Conservation (phyloP, 1,139 yeast species). For the Meyerozyma smithsonii region DNA sequence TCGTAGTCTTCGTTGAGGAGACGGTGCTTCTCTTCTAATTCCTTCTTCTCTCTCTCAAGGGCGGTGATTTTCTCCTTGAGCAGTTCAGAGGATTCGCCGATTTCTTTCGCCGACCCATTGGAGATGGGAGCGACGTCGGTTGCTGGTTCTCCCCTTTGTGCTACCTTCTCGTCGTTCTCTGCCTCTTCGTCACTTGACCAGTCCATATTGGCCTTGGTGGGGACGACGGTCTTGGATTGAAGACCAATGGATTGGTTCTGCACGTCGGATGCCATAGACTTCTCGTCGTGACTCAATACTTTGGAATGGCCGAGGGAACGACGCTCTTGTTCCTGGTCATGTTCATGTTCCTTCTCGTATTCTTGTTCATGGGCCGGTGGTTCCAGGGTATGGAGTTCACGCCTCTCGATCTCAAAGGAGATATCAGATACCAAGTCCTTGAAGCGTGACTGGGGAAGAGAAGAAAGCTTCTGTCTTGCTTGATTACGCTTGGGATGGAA, state of each 20-base stretch:
- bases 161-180: slow-evolving; percentile 20
- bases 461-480: slow-evolving; percentile 88
- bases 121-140: background rate
- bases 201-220: slow-evolving; percentile 70
- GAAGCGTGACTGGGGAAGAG: slow-evolving; percentile 76
- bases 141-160: background rate
- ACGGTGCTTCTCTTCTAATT: slow-evolving; percentile 7
- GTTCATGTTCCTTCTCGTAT: background rate
- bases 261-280: slow-evolving; percentile 11
- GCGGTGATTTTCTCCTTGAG: background rate
- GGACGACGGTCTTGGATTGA: slow-evolving; percentile 65
- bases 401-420: slow-evolving; percentile 76
- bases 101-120: background rate
- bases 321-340: background rate
- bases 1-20: slow-evolving; percentile 23
- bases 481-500: slow-evolving; percentile 95
- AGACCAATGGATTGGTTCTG: slow-evolving; percentile 35
- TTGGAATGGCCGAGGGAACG: slow-evolving; percentile 1
- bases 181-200: slow-evolving; percentile 84
- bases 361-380: background rate
- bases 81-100: background rate
- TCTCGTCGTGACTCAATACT: background rate
- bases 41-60: background rate
- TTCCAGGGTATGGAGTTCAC: slow-evolving; percentile 44
- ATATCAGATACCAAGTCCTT: slow-evolving; percentile 90